Base-by-base conservation (phyloP, 352 stramenopile species). In the Phytophthora pistaciae region DNA sequence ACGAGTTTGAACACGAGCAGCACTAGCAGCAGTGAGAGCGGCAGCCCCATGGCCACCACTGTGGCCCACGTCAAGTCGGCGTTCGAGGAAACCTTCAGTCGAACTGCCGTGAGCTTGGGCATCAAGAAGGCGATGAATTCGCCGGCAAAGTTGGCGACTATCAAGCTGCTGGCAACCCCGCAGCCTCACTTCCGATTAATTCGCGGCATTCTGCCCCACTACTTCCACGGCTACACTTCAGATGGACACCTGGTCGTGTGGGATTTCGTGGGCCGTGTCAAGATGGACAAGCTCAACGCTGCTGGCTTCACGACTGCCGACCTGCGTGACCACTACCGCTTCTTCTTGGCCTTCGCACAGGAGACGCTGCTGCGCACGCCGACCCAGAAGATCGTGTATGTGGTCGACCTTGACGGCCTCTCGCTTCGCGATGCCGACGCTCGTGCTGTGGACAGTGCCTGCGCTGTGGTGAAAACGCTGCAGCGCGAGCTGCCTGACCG, bases 251-350 rank as follows among this genome's bases (percentile, higher is more conserved):
- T 92, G 9, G 74, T 95, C 11, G 79, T 93, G 38, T 95, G 85
- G 85, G 88, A 95, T 42, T 93, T 93, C 31, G 46, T 95, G 14
- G 88, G 88, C 2, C 83, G 90, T 52, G 86, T 93, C 67, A 92
- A 95, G 56, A 87, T 92, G 83, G 85, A 93, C 53, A 85, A 85
- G 60, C 62, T 95, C 29, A 72, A 80, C 11, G 77, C 84, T 36
- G 85, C 75, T 3, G 85, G 88, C 31, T 95, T 93, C 50, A 93
- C 88, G 56, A 92, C 84, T 11, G 61, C 82, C 3, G 88, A 95
- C 54, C 79, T 95, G 38, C 75, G 84, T 11, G 71, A 85, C 23
- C 88, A 95, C 56, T 95, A 95, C 69, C 79, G 84, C 31, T 95
- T 92, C 52, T 93, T 95, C 59, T 56, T 95, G 29, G 77, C 85